Base-by-base conservation (phyloP, 257 asterid species). In the Nicotiana noctiflora region DNA sequence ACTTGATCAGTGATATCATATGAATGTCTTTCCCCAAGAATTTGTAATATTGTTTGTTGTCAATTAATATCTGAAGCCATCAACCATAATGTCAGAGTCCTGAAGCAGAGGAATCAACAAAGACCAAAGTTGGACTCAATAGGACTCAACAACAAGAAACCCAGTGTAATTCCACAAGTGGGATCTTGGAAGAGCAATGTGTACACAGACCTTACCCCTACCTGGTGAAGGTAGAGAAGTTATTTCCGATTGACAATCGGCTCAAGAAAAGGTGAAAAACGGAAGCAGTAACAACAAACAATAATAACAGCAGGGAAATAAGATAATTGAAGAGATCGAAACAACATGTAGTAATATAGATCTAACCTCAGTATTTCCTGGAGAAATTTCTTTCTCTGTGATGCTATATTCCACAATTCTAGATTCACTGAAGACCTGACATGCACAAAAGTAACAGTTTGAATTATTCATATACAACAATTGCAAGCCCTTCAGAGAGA, bases 21-120 rank as follows among this genome's bases (percentile, higher is more conserved):
- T 94, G 75, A 65, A 93, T 91, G 87, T 89, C 92, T 85, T 65
- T 93, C 68, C 98, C 97, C 86, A 88, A 57, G 79, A 91, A 91
- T 87, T 91, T 93, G 94, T 93, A 93, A 66, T 84, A 90, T 80
- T 94, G 97, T 83, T 91, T 94, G 89, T 88, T 94, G 93, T 93
- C 96, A 12, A 94, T 90, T 49, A 87, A 79, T 74, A 90, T 89
- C 98, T 93, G 89, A 75, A 87, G 83, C 70, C 19, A 18, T 34
- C 61, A 32, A 65, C 6, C 44, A 27, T 80, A 46, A 53, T 27
- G 40, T 59, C 53, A 79, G 51, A 63, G 21, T 40, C 60, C 10
- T 63, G 8, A 46, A 31, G 25, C 23, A 34, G 19, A 83, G 34
- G 34, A 14, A 79, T 9, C 25, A 55, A 77, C 31, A 51, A 49